Percentiles rank a stretch among this genome's conserved stretches.
phyloP scores from a whole-genome alignment of 2,329 filamentous ascomycete species.

The Emergomyces pasteurianus region DNA sequence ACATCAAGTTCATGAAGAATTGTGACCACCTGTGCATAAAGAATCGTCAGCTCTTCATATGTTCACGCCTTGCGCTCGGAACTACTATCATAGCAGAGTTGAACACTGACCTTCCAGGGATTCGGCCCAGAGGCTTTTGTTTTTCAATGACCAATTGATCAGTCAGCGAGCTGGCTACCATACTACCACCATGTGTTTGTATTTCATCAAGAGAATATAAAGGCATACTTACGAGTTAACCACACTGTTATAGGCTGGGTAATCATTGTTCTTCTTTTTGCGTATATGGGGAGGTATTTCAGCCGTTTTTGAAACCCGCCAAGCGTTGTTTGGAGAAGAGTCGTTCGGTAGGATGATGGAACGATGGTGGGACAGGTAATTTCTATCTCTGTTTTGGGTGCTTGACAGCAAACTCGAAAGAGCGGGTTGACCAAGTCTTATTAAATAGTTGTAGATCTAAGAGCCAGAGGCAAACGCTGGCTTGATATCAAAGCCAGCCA shows the following conservation, averaged over 20 bases:
- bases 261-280: background rate
- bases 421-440: no score
- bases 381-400: no score
- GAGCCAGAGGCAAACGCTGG: no score
- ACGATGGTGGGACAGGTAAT: no score
- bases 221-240: background rate
- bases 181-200: background rate
- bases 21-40: background rate
- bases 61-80: background rate
- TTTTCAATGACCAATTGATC: background rate
- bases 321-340: background rate
- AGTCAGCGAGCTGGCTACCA: background rate
- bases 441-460: no score
- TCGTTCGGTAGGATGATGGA: no score
- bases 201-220: background rate
- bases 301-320: background rate
- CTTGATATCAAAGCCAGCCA: no score
- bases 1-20: conserved; percentile 1
- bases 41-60: background rate
- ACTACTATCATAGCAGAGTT: background rate
- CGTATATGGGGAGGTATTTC: no score
- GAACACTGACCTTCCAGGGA: background rate
- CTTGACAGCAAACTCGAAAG: no score
- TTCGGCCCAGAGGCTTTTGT: background rate
- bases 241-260: background rate